These are phyloP conservation scores for Zizania palustris DNA, from an alignment of 202 grass and related monocot genomes.

Conservation along the genomic window DNA sequence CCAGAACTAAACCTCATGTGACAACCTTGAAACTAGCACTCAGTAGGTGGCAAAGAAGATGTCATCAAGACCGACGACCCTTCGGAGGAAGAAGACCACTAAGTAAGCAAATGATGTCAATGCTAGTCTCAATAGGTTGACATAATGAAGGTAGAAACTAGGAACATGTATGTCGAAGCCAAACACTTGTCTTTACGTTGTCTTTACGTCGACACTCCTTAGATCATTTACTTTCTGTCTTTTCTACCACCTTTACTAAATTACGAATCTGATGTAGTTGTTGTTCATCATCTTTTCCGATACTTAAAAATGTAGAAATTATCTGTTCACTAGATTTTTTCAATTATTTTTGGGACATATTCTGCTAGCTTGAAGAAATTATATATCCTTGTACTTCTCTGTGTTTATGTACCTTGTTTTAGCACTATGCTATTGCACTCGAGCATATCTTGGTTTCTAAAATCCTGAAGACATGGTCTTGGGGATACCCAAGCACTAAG, in stretches of 20 bases:
- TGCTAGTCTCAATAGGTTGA: too few relatives aligned
- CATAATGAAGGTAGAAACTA: too few relatives aligned
- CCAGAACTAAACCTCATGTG: too few relatives aligned
- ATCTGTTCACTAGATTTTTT: neutral
- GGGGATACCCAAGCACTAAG: neutral
- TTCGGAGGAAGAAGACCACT: too few relatives aligned
- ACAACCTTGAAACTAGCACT: too few relatives aligned
- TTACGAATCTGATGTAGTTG: neutral
- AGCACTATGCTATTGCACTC: neutral
- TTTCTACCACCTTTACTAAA: neutral
- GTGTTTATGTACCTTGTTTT: constrained; percentile 5
- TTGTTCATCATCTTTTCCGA: neutral
- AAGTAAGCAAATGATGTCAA: too few relatives aligned
- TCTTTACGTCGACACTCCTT: too few relatives aligned
- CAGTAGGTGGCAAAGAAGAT: too few relatives aligned
- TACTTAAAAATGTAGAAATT: constrained; percentile 15
- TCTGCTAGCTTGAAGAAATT: neutral
- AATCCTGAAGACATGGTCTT: neutral
- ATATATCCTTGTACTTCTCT: neutral
- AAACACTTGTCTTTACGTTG: too few relatives aligned
- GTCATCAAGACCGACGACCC: too few relatives aligned
- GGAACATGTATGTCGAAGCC: too few relatives aligned
- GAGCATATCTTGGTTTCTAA: neutral
- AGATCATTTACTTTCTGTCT: neutral
- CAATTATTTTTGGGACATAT: neutral